Percentiles rank a stretch among this genome's conserved stretches.
Evolutionary conservation across 1,284 basidiomycete genomes (phyloP).

Genomic region (Porodaedalea pini): DNA sequence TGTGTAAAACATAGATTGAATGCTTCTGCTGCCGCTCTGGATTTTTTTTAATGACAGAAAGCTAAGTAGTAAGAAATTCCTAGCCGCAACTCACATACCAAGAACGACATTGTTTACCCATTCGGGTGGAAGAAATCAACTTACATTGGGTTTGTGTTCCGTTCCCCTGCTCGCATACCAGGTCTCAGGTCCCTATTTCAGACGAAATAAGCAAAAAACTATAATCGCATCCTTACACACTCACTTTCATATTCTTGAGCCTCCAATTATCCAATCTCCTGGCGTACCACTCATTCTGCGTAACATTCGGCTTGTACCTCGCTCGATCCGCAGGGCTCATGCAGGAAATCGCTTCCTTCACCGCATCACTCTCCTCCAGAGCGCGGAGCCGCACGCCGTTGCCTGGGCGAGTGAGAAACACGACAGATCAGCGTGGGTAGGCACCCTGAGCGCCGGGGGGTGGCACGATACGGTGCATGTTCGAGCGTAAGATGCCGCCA

Average conservation of each 20-base stretch:
- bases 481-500: constrained; percentile 55
- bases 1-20: too few species aligned
- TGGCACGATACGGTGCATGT: constrained; percentile 46
- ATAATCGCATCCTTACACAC: background rate
- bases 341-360: background rate
- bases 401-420: constrained; percentile 60
- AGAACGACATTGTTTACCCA: background rate
- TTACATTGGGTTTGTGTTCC: constrained; percentile 28
- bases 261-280: constrained; percentile 45
- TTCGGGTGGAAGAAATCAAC: background rate
- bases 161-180: constrained; percentile 36
- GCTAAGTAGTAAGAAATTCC: too few species aligned
- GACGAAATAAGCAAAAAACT: background rate
- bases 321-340: constrained; percentile 2
- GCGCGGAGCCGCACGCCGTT: constrained; percentile 46
- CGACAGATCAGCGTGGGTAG: constrained; percentile 53
- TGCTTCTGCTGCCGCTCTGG: too few species aligned
- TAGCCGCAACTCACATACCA: too few species aligned
- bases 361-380: constrained; percentile 42
- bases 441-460: constrained; percentile 41
- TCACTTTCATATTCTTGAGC: constrained; percentile 42
- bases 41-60: too few species aligned
- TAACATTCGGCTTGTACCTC: constrained; percentile 38
- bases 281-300: constrained; percentile 47
- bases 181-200: constrained; percentile 33